Base-by-base conservation (phyloP, 306 rosid species). In the Cajanus cajan region DNA sequence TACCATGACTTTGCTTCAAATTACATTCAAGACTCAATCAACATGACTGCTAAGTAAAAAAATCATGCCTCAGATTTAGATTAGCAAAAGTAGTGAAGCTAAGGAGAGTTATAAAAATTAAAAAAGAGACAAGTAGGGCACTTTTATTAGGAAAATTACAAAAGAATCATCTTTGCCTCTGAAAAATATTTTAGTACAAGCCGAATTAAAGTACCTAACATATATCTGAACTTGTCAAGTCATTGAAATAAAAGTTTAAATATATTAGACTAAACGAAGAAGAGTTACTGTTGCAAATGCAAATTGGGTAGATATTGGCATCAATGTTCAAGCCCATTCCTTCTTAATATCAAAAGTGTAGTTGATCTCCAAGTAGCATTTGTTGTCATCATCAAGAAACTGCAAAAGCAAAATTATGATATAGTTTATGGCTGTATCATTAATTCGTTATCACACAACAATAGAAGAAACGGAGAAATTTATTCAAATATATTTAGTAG, bases 321-420 rank as follows among this genome's bases (percentile, higher is more conserved):
- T 59, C 52, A 40, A 31, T 31, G 81, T 83, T 83, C 65, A 74
- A 84, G 82, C 82, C 96, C 97, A 92, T 7, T 92, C 93, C 80
- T 78, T 92, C 79, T 82, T 73, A 78, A 92, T 92, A 33, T 92
- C 93, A 65, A 92, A 90, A 12, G 89, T 86, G 74, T 92, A 92
- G 84, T 89, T 90, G 81, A 90, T 90, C 91, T 90, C 96, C 96
- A 90, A 80, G 85, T 90, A 88, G 89, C 91, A 89, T 78, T 84
- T 89, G 83, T 90, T 83, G 86, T 92, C 96, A 61, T 92, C 97
- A 69, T 92, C 97, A 80, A 83, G 51, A 81, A 90, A 90, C 96
- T 92, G 93, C 52, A 77, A 74, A 54, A 58, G 13, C 14, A 21
- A 73, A 71, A 36, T 25, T 4, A 58, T 4, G 4, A 57, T 11